phyloP scores from a whole-genome alignment of 225 moss, liverwort and hornwort genomes.

The Sphagnum tenellum region DNA sequence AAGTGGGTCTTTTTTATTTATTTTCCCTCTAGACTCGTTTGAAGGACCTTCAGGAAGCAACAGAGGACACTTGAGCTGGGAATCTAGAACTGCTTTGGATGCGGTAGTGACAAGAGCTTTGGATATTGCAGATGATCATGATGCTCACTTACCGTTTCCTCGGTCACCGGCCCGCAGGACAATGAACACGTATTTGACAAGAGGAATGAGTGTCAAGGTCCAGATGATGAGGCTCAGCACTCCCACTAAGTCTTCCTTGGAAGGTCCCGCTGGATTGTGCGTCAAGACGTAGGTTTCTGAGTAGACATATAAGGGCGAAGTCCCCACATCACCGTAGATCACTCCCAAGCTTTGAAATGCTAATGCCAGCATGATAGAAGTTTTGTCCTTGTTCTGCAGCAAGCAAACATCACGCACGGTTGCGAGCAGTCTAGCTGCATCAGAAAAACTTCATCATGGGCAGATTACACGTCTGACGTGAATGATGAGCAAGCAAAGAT shows the following conservation, averaged over 20 bases:
- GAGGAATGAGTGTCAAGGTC: constrained; percentile 52
- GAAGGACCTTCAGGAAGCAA: no score
- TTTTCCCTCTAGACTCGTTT: no score
- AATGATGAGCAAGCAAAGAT: not conserved
- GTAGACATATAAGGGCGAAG: constrained; percentile 60
- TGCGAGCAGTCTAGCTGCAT: not conserved
- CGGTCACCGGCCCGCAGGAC: constrained; percentile 36
- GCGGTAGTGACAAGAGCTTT: no score
- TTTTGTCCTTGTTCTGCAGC: constrained; percentile 26
- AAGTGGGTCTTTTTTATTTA: no score
- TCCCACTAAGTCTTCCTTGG: constrained; percentile 43
- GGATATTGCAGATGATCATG: no score
- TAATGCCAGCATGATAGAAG: constrained; percentile 15
- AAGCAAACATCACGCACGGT: not conserved
- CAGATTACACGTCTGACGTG: not conserved
- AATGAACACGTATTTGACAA: constrained; percentile 40
- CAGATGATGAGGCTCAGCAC: constrained; percentile 56
- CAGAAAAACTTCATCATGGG: not conserved
- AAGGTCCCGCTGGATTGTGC: constrained; percentile 22
- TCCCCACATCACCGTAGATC: constrained; percentile 64
- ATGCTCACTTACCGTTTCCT: constrained; percentile 25
- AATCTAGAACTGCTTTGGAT: no score
- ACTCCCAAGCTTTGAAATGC: constrained; percentile 64
- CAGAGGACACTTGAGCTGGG: no score
- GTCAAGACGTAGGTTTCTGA: constrained; percentile 29